A percentile compares a stretch with the other conserved stretches of the same genome.
These are phyloP conservation scores for Coleophoma eucalyptorum DNA, from an alignment of 2,329 filamentous ascomycete genomes.

Conservation along the genomic window DNA sequence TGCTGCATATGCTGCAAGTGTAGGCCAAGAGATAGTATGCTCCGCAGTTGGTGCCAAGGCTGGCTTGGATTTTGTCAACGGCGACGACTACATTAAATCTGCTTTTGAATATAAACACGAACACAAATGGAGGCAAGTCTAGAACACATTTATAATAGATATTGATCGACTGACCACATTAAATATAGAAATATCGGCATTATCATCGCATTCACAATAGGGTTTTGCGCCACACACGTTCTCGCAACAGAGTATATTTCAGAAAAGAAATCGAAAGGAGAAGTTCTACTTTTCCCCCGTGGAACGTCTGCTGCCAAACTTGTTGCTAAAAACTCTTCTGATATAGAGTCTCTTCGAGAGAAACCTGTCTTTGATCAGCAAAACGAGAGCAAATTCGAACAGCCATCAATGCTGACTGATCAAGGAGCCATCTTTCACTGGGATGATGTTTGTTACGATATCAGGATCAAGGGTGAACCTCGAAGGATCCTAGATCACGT, in stretches of 20 bases:
- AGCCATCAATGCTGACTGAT: constrained; percentile 9
- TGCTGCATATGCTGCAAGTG: neutral
- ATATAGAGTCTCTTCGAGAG: neutral
- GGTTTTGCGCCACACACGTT: constrained; percentile 59
- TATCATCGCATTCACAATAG: constrained; percentile 58
- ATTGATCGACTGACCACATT: neutral
- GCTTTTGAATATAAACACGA: constrained; percentile 52
- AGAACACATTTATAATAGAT: neutral
- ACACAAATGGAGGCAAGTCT: constrained; percentile 55
- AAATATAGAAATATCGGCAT: constrained; percentile 56
- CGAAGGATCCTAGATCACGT: constrained; percentile 64
- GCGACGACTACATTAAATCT: constrained; percentile 50
- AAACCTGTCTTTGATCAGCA: neutral
- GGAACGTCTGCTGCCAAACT: constrained; percentile 21
- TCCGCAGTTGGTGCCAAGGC: constrained; percentile 46
- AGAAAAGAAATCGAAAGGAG: constrained; percentile 70
- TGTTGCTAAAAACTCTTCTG: neutral
- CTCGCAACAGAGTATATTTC: constrained; percentile 54
- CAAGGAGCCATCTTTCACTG: constrained; percentile 23
- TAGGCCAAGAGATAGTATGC: neutral
- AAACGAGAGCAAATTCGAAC: constrained; percentile 38
- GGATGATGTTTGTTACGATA: constrained; percentile 60
- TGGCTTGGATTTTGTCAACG: constrained; percentile 47
- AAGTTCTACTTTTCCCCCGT: constrained; percentile 69
- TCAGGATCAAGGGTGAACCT: constrained; percentile 57